Percentiles rank a stretch among this genome's conserved stretches.
Evolutionary conservation across 306 rosid genomes (phyloP).

Genomic region (Delonix regia): DNA sequence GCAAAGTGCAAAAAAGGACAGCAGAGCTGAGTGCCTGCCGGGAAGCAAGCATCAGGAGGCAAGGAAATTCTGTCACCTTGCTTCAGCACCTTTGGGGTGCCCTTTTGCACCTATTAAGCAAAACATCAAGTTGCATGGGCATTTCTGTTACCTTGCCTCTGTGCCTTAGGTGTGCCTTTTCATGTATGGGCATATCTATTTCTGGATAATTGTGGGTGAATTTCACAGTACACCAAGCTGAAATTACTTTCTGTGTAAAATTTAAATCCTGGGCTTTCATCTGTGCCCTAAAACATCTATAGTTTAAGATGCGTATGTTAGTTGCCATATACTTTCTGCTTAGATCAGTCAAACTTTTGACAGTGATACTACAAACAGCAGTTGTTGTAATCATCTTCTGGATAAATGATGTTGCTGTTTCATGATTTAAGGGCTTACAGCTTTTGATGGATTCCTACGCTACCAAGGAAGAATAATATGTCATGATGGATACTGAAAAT

Average conservation of each 20-base stretch:
- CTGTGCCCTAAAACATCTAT: neutral
- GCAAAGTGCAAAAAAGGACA: neutral
- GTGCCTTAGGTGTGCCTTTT: neutral
- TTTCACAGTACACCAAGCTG: neutral
- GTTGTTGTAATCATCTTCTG: neutral
- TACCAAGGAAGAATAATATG: neutral
- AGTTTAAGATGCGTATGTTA: neutral
- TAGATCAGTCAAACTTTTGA: neutral
- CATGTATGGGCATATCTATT: neutral
- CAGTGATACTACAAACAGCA: neutral
- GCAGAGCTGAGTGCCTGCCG: neutral
- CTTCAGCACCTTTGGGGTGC: neutral
- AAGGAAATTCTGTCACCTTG: neutral
- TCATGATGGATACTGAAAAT: neutral
- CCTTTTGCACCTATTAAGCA: neutral
- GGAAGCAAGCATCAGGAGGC: neutral
- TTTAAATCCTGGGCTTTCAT: neutral
- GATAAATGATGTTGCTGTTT: neutral
- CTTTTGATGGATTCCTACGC: neutral
- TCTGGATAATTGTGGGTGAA: slow-evolving; percentile 8
- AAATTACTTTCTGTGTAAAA: neutral
- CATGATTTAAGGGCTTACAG: neutral
- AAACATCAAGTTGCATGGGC: neutral
- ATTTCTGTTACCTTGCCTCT: neutral
- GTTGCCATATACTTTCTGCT: slow-evolving; percentile 16